Evolutionary conservation across 2,329 filamentous ascomycete genomes (phyloP).

Genomic region (Fonsecaea pugnacius): DNA sequence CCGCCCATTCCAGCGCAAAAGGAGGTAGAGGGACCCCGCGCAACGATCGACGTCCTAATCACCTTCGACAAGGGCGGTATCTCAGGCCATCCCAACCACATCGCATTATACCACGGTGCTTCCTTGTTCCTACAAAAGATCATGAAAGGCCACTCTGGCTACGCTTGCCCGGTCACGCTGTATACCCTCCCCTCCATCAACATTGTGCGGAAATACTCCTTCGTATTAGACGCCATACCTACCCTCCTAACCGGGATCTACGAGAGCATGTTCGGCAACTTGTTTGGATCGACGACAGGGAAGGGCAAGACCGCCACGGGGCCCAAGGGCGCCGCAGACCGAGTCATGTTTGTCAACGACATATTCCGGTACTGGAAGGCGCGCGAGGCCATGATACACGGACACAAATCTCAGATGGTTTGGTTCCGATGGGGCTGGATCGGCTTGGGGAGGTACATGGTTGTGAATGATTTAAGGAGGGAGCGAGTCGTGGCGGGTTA

Average conservation of each 20-base stretch:
- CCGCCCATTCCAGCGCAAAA: constrained; percentile 29
- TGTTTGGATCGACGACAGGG: constrained; percentile 25
- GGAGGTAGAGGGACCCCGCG: constrained; percentile 51
- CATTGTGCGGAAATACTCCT: constrained; percentile 78
- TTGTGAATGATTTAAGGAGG: constrained; percentile 80
- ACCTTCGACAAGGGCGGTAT: constrained; percentile 87
- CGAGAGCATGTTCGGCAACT: constrained; percentile 38
- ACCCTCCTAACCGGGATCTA: constrained; percentile 67
- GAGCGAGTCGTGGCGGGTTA: constrained; percentile 51
- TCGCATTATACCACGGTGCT: constrained; percentile 82
- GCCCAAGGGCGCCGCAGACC: constrained; percentile 51
- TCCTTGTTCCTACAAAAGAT: constrained; percentile 71
- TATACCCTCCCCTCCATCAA: constrained; percentile 80
- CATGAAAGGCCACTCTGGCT: constrained; percentile 65
- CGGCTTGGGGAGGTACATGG: constrained; percentile 87
- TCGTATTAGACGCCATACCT: constrained; percentile 73
- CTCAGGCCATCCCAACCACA: constrained; percentile 91
- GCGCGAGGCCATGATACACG: constrained; percentile 83
- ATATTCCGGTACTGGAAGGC: constrained; percentile 68
- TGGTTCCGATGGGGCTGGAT: constrained; percentile 99
- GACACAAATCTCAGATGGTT: constrained; percentile 94
- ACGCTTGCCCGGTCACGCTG: constrained; percentile 74
- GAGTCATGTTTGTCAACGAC: constrained; percentile 73
- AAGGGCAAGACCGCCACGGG: constrained; percentile 32
- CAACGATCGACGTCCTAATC: constrained; percentile 77